Evolutionary conservation across 352 stramenopile genomes (phyloP), one percentile per base, ranked within the genome.

Genomic region (Phytopythium sindhum): DNA sequence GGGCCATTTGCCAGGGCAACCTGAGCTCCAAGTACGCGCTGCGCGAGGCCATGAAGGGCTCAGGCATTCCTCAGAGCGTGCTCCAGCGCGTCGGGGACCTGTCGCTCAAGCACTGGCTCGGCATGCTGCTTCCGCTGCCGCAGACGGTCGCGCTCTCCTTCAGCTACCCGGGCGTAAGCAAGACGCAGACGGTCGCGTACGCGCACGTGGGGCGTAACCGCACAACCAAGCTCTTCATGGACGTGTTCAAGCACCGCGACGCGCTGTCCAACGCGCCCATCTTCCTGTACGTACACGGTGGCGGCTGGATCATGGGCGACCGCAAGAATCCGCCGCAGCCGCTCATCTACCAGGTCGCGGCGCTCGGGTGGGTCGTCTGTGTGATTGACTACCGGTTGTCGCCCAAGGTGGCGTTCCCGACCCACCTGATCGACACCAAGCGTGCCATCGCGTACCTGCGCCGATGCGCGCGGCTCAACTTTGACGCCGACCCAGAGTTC

Each of bases 361-460:
- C 70, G 52, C 53, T 69, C 35, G 81, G 81, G 1, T 93, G 84
- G 84, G 63, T 91, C n/a, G 73, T 93, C 19, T 91, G 82, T 51
- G 78, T 81, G 41, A 81, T 93, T 21, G 84, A 93, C 68, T 93
- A 93, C 60, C 84, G 85, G 2, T 66, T 90, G 45, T 90, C 82
- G 0, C 84, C 82, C 7, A 87, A 84, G 35, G 77, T 84, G 14
- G 68, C 73, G 8, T 93, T 91, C 60, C 84, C 84, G 0, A 73
- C 84, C 37, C 80, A 90, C 29, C 58, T 93, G 41, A 84, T 89
- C 24, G 84, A 93, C 62, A 65, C 73, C 19, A 93, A 93, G 65
- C 82, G 83, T 14, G 81, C 82, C 0, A 72, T 91, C 37, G 84
- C 84, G 19, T 93, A 84, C 61, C 57, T 91, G 35, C 78, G 82